These are phyloP conservation scores for Streptanthus diversifolius DNA, from an alignment of 345 rosid species.

Conservation along the genomic window DNA sequence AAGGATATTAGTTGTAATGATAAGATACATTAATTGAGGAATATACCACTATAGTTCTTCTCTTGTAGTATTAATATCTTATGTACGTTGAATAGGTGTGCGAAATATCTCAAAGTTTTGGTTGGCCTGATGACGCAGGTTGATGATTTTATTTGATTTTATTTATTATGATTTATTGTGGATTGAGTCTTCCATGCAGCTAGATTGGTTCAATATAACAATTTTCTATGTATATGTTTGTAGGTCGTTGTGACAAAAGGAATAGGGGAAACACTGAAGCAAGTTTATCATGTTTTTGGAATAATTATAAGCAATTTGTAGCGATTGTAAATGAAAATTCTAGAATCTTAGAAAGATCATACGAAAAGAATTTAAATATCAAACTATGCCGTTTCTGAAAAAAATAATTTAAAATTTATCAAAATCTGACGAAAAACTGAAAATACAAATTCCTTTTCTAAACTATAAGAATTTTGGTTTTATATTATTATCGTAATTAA, in stretches of 20 bases:
- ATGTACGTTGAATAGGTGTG: constrained; percentile 28
- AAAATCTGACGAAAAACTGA: neutral
- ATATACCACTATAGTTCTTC: constrained; percentile 6
- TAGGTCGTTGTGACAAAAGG: neutral
- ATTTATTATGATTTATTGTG: neutral
- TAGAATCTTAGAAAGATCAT: neutral
- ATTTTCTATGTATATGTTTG: neutral
- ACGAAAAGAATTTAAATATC: neutral
- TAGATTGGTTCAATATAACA: constrained; percentile 11
- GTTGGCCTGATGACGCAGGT: constrained; percentile 26
- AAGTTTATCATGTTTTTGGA: neutral
- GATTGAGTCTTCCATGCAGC: constrained; percentile 31
- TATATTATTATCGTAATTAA: no score
- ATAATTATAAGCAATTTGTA: neutral
- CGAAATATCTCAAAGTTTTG: neutral
- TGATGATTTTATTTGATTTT: neutral
- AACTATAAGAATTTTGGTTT: neutral
- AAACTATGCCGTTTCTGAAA: neutral
- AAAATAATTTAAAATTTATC: neutral
- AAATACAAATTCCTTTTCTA: neutral
- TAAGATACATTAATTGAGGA: constrained; percentile 10
- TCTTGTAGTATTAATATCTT: constrained; percentile 1
- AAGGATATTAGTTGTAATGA: constrained; percentile 20
- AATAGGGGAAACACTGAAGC: neutral
- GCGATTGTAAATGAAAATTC: neutral